These are phyloP conservation scores for Aspergillus baeticus DNA, from an alignment of 495 filamentous ascomycete genomes.

Conservation along the genomic window DNA sequence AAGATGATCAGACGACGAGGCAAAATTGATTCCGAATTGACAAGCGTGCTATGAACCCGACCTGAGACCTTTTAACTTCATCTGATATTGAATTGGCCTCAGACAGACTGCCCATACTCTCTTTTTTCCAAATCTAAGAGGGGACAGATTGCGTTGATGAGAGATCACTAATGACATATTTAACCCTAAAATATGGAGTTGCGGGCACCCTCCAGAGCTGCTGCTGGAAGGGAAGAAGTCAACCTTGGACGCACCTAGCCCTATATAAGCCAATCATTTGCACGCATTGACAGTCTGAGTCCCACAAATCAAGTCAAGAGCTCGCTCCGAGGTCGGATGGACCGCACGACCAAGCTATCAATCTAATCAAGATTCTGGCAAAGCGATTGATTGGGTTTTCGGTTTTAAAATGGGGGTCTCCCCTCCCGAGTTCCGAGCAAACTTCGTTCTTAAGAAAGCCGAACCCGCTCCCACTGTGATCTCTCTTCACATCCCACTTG, in stretches of 20 bases:
- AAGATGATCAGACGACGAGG: conserved; percentile 24
- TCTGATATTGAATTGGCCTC: background rate
- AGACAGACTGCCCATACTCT: background rate
- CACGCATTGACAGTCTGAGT: background rate
- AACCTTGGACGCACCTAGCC: background rate
- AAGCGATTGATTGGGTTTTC: too few relatives aligned
- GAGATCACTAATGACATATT: background rate
- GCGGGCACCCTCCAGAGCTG: background rate
- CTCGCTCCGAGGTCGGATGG: conserved; percentile 27
- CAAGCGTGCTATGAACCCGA: too few relatives aligned
- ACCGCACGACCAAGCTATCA: conserved; percentile 32
- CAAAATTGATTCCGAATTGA: conserved; percentile 11
- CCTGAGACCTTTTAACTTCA: background rate
- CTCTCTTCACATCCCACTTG: background rate
- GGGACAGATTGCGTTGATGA: background rate
- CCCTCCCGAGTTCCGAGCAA: conserved; percentile 12
- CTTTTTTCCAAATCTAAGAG: background rate
- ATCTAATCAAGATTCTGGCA: conserved; percentile 49
- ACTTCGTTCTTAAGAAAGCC: conserved; percentile 10
- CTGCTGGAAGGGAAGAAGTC: background rate
- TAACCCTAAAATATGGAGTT: conserved; percentile 5
- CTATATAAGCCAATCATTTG: background rate
- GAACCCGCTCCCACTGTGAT: conserved; percentile 14
- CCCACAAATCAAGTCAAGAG: background rate
- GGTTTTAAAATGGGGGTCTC: too few relatives aligned